Base-by-base conservation (phyloP, 495 filamentous ascomycete species). In the Extremus antarcticus region DNA sequence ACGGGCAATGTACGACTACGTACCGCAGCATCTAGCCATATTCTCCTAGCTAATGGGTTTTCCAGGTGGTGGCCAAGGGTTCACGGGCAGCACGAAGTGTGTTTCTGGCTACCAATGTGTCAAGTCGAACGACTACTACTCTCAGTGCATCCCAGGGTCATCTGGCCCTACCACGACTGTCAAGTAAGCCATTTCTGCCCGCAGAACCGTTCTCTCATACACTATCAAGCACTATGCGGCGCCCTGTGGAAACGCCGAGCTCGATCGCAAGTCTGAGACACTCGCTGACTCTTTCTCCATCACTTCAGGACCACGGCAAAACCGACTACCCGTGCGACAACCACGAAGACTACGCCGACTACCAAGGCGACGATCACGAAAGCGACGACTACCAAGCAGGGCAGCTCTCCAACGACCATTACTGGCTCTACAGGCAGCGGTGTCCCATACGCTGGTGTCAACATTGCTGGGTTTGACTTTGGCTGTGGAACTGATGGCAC, bases 401-500 rank as follows among this genome's bases (percentile, higher is more conserved):
- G 7, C 13, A 25, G 23, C 23, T 3, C 56, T 41, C 22, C 50
- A 20, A 15, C 55, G 4, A 19, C 57, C 22, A 51, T 11, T 45
- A 50, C 46, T 20, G 54, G 57, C 16, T 3, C 7, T 21, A n/a
- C 11, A 7, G 23, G 23, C 20, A 22, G 46, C 19, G 22, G 41
- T 19, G 62, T 69, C 13, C 21, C 62, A 10, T 73, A 64, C 51
- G 68, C 57, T 19, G 71, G 71, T 20, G 66, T 73, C 38, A 73
- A 73, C 54, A 71, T 73, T 45, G 69, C 70, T 24, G 71, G 71
- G 22, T 73, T 72, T 38, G 77, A 79, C 38, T 77, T 78, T 61
- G 76, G 76, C 21, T 78, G 76, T 58, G 60, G 68, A 22, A 75
- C 70, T 21, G 68, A 75, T 62, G 74, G 72, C 60, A 70, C 62